Evolutionary conservation across 2,329 filamentous ascomycete species (phyloP).

Genomic region (Orbilia oligospora): DNA sequence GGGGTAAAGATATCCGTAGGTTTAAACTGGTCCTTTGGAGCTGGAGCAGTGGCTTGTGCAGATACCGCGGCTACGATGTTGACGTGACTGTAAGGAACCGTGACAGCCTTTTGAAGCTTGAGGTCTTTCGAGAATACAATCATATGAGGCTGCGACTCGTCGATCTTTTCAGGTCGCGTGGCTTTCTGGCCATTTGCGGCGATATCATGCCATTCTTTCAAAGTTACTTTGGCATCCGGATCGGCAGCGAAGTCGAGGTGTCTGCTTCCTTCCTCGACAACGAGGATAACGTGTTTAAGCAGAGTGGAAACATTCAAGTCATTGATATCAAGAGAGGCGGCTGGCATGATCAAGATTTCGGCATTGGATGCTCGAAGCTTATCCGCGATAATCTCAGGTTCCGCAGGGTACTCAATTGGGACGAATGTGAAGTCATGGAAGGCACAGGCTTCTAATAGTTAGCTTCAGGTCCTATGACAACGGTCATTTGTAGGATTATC

Average conservation of each 20-base stretch:
- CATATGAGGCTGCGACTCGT: slow-evolving; percentile 62
- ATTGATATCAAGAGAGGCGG: slow-evolving; percentile 87
- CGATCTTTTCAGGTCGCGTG: slow-evolving; percentile 74
- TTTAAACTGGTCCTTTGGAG: slow-evolving; percentile 79
- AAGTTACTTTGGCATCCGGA: slow-evolving; percentile 74
- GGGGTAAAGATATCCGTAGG: slow-evolving; percentile 86
- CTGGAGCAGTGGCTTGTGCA: slow-evolving; percentile 81
- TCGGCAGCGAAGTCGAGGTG: slow-evolving; percentile 87
- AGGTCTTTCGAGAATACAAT: slow-evolving; percentile 49
- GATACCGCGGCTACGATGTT: slow-evolving; percentile 92
- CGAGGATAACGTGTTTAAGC: slow-evolving; percentile 87
- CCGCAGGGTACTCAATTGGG: slow-evolving; percentile 83
- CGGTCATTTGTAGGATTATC: not conserved
- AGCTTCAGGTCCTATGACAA: slow-evolving; percentile 22
- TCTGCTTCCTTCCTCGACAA: slow-evolving; percentile 88
- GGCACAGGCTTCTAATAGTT: slow-evolving; percentile 75
- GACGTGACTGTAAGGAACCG: slow-evolving; percentile 82
- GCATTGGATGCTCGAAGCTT: slow-evolving; percentile 81
- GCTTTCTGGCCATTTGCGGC: slow-evolving; percentile 74
- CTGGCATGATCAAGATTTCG: slow-evolving; percentile 85
- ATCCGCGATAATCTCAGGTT: slow-evolving; percentile 76
- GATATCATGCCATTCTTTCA: slow-evolving; percentile 94
- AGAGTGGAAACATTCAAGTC: slow-evolving; percentile 78
- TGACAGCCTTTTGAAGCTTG: slow-evolving; percentile 73
- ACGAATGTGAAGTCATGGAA: slow-evolving; percentile 91